Evolutionary conservation across 2,329 filamentous ascomycete genomes (phyloP).

Genomic region (Trichoderma polysporum): DNA sequence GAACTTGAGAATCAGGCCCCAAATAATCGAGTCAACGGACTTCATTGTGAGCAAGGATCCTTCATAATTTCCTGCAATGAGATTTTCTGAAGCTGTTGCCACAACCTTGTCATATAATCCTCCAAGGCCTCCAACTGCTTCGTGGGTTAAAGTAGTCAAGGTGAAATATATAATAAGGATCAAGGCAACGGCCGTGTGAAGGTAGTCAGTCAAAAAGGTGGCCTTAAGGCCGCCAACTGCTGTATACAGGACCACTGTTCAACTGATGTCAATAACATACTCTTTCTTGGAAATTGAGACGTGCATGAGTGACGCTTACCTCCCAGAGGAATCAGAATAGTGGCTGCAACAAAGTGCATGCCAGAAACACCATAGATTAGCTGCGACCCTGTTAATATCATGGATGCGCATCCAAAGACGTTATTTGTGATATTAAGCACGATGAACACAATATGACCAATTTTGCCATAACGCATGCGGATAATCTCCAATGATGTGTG

Average conservation of each 20-base stretch:
- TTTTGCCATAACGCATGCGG: slow-evolving; percentile 17
- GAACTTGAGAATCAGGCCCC: slow-evolving; percentile 16
- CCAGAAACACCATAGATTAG: slow-evolving; percentile 15
- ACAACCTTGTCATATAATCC: slow-evolving; percentile 15
- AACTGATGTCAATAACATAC: background rate
- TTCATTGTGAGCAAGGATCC: slow-evolving; percentile 20
- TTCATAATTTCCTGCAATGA: slow-evolving; percentile 8
- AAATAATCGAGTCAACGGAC: slow-evolving; percentile 3
- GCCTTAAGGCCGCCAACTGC: slow-evolving; percentile 15
- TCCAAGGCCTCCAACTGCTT: slow-evolving; percentile 10
- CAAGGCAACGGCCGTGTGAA: slow-evolving; percentile 11
- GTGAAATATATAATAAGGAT: slow-evolving; percentile 19
- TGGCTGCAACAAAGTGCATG: slow-evolving; percentile 19
- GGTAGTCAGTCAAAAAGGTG: slow-evolving; percentile 18
- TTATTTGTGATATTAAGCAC: slow-evolving; percentile 16
- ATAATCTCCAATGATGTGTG: slow-evolving; percentile 19
- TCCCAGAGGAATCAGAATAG: slow-evolving; percentile 17
- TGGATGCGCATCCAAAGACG: slow-evolving; percentile 15
- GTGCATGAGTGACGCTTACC: background rate
- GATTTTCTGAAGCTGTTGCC: slow-evolving; percentile 11
- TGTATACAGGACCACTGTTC: slow-evolving; percentile 7
- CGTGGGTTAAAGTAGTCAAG: slow-evolving; percentile 3
- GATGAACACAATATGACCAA: slow-evolving; percentile 14
- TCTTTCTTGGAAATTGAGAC: background rate
- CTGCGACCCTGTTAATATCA: slow-evolving; percentile 16